Base-by-base conservation (phyloP, 768 basidiomycete genomes). In the Leccinum fibrillosum region DNA sequence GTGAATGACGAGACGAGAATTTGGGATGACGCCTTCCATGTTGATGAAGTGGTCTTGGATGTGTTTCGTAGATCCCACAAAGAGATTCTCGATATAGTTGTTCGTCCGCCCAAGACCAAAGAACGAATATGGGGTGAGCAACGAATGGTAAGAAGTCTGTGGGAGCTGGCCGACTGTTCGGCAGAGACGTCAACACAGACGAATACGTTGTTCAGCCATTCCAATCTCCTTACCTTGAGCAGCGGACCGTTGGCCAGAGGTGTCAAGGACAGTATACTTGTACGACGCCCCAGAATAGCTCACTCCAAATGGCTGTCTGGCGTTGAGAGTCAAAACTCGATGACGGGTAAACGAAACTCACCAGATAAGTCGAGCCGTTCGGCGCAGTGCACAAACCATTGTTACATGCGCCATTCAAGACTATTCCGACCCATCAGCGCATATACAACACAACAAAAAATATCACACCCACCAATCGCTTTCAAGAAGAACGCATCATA, bases 401-500 rank as follows among this genome's bases (percentile, higher is more conserved):
- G 53, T 85, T 77, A 66, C 97, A 99, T 0, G 94, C 96, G 17
- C 95, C 95, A 64, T 98, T 98, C 35, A 98, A 75, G 0, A 97
- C 94, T 63, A 32, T 21, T 15, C 35, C 19, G 15, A 13, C 21
- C 49, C 25, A 48, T 61, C 57, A 64, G 23, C 44, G 34, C 8
- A 13, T 11, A 53, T n/a, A 34, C 37, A 25, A 54, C 44, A 37
- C 26, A 47, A 32, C 39, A 28, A 17, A 23, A 23, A 42, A 6
- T 0, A 8, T 13, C 54, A 10, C 23, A 74, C 85, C 47, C 45
- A 96, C 95, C 89, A 45, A 94, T 90, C 2, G 97, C 93, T 69
- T 98, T 98, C 53, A 98, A 79, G 83, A 98, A 99, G 78, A 99
- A 99, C 0, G 97, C 96, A 63, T 99, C 97, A 68, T 94, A 94